These are phyloP conservation scores for Chlorencoelia australis DNA, from an alignment of 2,329 filamentous ascomycete species.

Conservation along the genomic window DNA sequence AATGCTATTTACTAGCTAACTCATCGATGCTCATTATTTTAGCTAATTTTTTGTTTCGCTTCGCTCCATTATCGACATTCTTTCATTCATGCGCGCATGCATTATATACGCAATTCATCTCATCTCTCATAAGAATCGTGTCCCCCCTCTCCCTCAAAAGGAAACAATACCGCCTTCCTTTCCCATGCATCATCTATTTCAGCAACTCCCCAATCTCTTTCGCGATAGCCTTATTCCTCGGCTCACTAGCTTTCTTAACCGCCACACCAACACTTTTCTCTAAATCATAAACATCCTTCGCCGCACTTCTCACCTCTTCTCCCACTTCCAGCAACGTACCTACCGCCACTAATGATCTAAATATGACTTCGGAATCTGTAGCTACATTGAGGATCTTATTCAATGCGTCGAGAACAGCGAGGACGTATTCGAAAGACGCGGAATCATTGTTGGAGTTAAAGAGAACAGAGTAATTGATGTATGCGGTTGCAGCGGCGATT, in stretches of 20 bases:
- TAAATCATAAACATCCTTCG: conserved; percentile 46
- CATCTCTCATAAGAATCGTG: conserved; percentile 2
- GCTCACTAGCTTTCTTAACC: conserved; percentile 45
- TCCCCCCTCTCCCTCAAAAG: too few relatives aligned
- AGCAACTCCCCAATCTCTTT: conserved; percentile 39
- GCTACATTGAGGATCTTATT: conserved; percentile 53
- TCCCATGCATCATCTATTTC: conserved; percentile 8
- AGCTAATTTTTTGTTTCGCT: too few relatives aligned
- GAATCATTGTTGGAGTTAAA: conserved; percentile 34
- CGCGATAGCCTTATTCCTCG: conserved; percentile 48
- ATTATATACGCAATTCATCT: too few relatives aligned
- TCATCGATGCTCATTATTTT: too few relatives aligned
- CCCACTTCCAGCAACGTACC: conserved; percentile 63
- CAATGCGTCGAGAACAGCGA: conserved; percentile 46
- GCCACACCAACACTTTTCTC: conserved; percentile 36
- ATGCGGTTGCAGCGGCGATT: conserved; percentile 71
- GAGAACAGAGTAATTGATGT: conserved; percentile 77
- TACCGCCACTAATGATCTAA: conserved; percentile 69
- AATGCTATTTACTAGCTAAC: too few relatives aligned
- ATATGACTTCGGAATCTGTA: conserved; percentile 73
- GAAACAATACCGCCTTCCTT: background rate
- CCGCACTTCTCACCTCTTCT: conserved; percentile 44
- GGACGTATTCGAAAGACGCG: conserved; percentile 31
- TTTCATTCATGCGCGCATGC: too few relatives aligned
- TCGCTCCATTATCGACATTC: too few relatives aligned